Evolutionary conservation across 139 green algal genomes (phyloP).

Genomic region (Chloropicon primus): DNA sequence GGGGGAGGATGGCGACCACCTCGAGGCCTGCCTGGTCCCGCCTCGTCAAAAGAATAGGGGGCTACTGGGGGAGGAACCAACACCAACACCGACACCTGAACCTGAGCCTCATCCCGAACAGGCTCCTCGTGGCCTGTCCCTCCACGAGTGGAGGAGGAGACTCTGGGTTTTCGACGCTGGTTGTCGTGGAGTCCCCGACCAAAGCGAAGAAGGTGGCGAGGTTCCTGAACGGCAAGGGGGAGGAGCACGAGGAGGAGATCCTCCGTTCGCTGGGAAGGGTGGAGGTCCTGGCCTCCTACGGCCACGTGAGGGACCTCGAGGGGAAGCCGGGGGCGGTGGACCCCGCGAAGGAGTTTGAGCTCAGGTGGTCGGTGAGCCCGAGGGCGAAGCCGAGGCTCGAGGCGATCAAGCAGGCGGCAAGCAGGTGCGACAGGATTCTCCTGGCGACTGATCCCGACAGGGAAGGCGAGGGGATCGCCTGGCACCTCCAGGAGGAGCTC

Average conservation of each 20-base stretch:
- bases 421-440: conserved; percentile 30
- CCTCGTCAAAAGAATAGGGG: no score
- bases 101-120: no score
- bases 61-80: no score
- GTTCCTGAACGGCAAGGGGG: conserved; percentile 22
- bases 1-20: no score
- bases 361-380: conserved; percentile 18
- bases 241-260: neutral
- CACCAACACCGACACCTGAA: no score
- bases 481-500: conserved; percentile 77
- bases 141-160: no score
- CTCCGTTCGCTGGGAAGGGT: neutral
- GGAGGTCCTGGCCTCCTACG: conserved; percentile 61
- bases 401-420: neutral
- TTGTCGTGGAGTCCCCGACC: conserved; percentile 89
- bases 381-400: neutral
- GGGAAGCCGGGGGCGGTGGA: conserved; percentile 41
- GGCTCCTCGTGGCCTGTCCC: no score
- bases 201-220: conserved; percentile 72
- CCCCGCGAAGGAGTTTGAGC: conserved; percentile 33
- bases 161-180: conserved; percentile 13
- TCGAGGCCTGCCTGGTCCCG: no score
- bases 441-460: conserved; percentile 80
- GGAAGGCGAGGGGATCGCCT: conserved; percentile 91
- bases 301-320: conserved; percentile 76